These are phyloP conservation scores for Knoxia roxburghii DNA, from an alignment of 257 asterid species.

Conservation along the genomic window DNA sequence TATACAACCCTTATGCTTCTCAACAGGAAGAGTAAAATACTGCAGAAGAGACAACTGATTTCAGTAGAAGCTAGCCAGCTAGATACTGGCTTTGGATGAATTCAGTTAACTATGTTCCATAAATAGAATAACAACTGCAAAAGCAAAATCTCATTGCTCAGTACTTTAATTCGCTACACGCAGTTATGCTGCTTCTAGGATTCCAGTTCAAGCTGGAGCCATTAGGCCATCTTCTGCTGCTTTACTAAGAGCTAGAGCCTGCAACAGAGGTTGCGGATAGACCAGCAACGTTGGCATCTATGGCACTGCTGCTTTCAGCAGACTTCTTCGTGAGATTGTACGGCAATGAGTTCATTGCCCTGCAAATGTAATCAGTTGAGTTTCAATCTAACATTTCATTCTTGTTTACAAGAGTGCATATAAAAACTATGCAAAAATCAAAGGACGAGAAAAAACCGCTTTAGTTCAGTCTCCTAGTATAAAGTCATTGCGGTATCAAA, in stretches of 20 bases:
- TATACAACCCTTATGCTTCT: neutral
- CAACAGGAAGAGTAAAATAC: neutral
- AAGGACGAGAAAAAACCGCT: neutral
- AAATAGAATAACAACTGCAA: slow-evolving; percentile 14
- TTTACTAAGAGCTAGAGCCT: slow-evolving; percentile 34
- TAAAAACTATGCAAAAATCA: neutral
- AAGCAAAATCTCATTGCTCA: slow-evolving; percentile 8
- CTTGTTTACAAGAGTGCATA: neutral
- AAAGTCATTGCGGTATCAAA: neutral
- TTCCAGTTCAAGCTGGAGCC: neutral
- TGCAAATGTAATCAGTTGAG: slow-evolving; percentile 10
- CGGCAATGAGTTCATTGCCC: slow-evolving; percentile 65
- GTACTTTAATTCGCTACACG: slow-evolving; percentile 15
- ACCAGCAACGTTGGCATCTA: slow-evolving; percentile 33
- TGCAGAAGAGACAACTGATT: neutral
- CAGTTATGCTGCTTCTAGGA: slow-evolving; percentile 8
- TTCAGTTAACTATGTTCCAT: neutral
- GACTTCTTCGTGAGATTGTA: slow-evolving; percentile 39
- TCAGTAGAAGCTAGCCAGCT: slow-evolving; percentile 14
- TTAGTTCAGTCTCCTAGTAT: neutral
- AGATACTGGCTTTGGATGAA: neutral
- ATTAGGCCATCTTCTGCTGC: slow-evolving; percentile 24
- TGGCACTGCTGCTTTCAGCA: slow-evolving; percentile 24
- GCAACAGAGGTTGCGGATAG: slow-evolving; percentile 41
- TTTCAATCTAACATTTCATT: neutral